These are phyloP conservation scores for Globisporangium viniferum DNA, from an alignment of 352 stramenopile genomes.

Conservation along the genomic window DNA sequence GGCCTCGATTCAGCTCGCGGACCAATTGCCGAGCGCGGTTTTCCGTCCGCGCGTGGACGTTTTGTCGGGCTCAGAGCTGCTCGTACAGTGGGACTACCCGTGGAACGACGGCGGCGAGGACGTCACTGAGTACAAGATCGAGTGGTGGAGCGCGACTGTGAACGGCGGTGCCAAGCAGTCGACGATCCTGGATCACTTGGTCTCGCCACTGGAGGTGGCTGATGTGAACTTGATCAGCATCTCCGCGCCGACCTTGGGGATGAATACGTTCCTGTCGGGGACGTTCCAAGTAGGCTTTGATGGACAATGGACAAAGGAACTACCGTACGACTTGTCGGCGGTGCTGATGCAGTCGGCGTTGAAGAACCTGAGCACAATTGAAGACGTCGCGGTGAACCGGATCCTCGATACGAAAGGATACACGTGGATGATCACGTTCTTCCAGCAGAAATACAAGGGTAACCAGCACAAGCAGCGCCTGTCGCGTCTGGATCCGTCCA, in stretches of 20 bases:
- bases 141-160: conserved; percentile 52
- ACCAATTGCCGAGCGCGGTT: conserved; percentile 47
- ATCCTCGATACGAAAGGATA: conserved; percentile 66
- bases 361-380: conserved; percentile 50
- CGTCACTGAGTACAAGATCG: conserved; percentile 78
- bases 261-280: conserved; percentile 46
- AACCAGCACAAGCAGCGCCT: conserved; percentile 54
- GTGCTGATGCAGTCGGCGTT: conserved; percentile 68
- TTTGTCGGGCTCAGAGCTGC: conserved; percentile 53
- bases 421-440: conserved; percentile 78
- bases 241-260: conserved; percentile 48
- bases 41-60: conserved; percentile 36
- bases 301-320: conserved; percentile 78
- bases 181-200: conserved; percentile 45
- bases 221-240: conserved; percentile 74
- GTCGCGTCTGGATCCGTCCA: conserved; percentile 37
- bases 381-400: conserved; percentile 48
- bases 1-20: conserved; percentile 43
- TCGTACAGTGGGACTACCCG: conserved; percentile 79
- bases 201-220: conserved; percentile 30
- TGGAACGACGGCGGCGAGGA: conserved; percentile 57
- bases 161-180: conserved; percentile 43
- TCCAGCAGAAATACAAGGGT: conserved; percentile 44
- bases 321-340: conserved; percentile 85
- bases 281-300: conserved; percentile 91